phyloP scores from a whole-genome alignment of 148 eudicot species.

The Rhododendron vialii region DNA sequence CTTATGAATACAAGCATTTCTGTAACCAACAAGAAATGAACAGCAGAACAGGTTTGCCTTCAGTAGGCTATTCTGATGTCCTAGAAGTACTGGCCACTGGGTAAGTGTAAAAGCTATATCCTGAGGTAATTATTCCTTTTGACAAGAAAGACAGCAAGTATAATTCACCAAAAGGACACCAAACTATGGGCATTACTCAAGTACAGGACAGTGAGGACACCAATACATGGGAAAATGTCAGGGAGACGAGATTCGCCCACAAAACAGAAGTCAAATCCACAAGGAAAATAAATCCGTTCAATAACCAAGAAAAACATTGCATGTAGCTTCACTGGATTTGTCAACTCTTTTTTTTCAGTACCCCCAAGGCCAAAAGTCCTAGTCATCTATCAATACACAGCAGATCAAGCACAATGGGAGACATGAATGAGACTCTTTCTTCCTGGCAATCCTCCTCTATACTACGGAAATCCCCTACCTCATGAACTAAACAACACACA shows the following conservation, averaged over 20 bases:
- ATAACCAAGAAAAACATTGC: background rate
- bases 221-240: background rate
- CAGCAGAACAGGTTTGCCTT: background rate
- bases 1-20: background rate
- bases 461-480: background rate
- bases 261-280: background rate
- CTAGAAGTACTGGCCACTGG: background rate
- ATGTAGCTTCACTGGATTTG: background rate
- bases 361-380: background rate
- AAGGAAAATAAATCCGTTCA: background rate
- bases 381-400: background rate
- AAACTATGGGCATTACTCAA: background rate
- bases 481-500: background rate
- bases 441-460: background rate
- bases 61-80: background rate
- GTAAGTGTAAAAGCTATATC: background rate
- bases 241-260: background rate
- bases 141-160: background rate
- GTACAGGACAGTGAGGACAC: background rate
- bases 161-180: background rate
- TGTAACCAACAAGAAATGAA: background rate
- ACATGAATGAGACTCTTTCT: background rate
- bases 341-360: background rate
- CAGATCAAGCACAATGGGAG: slow-evolving; percentile 1
- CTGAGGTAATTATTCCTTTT: background rate